Evolutionary conservation across 257 asterid species (phyloP).

Genomic region (Salvia hispanica): DNA sequence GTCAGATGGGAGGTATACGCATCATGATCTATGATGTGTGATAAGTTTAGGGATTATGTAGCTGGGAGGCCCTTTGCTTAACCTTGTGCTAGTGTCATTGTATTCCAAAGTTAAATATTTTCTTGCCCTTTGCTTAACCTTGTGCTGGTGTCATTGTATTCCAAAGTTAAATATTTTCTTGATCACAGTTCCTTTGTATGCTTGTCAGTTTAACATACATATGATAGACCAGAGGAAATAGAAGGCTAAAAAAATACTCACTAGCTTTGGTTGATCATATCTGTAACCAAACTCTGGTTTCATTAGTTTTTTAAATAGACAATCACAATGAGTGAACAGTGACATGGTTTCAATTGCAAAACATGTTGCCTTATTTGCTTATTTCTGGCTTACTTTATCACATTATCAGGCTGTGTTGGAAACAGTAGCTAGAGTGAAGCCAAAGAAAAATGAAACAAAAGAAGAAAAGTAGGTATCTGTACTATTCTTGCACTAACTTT

Average conservation of each 20-base stretch:
- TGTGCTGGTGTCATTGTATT: too few relatives aligned
- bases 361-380: slow-evolving; percentile 13
- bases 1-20: too few relatives aligned
- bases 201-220: background rate
- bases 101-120: too few relatives aligned
- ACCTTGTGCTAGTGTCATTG: background rate
- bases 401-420: slow-evolving; percentile 86
- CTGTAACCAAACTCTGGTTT: background rate
- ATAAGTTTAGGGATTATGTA: background rate
- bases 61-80: background rate
- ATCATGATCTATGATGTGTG: too few relatives aligned
- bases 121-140: too few relatives aligned
- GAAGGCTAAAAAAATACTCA: background rate
- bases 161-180: background rate
- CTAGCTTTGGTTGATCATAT: slow-evolving; percentile 10
- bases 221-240: background rate
- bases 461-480: slow-evolving; percentile 71
- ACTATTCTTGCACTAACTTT: background rate
- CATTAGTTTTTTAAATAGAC: background rate
- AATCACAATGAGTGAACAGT: background rate
- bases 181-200: background rate
- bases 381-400: slow-evolving; percentile 33
- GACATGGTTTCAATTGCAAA: slow-evolving; percentile 12
- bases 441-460: slow-evolving; percentile 95
- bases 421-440: slow-evolving; percentile 95